Percentiles rank a stretch among this genome's conserved stretches.
These are phyloP conservation scores for Apiotrichum siamense DNA, from an alignment of 1,284 basidiomycete genomes.

Conservation along the genomic window DNA sequence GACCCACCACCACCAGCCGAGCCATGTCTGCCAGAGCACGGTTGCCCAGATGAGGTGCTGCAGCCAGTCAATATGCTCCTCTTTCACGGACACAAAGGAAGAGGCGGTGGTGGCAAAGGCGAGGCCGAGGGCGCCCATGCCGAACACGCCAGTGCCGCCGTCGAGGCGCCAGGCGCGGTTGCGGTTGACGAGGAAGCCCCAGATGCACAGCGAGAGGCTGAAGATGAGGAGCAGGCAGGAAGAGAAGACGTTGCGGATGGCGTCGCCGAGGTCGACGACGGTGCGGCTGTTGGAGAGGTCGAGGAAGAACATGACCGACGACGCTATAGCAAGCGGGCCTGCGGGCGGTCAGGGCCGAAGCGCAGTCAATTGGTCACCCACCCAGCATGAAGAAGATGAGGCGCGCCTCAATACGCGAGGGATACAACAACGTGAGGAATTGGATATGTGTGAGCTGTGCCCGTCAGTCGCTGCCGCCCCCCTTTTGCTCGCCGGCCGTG, in stretches of 20 bases:
- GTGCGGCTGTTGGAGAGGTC: slow-evolving; percentile 55
- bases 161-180: slow-evolving; percentile 89
- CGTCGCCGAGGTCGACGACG: slow-evolving; percentile 61
- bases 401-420: slow-evolving; percentile 80
- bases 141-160: slow-evolving; percentile 92
- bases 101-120: slow-evolving; percentile 72
- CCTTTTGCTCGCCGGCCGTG: too few relatives aligned
- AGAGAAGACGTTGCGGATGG: slow-evolving; percentile 89
- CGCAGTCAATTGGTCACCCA: slow-evolving; percentile 27
- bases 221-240: slow-evolving; percentile 91
- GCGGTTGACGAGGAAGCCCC: slow-evolving; percentile 87
- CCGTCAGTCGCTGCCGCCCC: not conserved
- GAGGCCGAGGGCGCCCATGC: slow-evolving; percentile 68
- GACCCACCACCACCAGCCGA: slow-evolving; percentile 97
- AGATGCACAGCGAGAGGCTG: slow-evolving; percentile 79
- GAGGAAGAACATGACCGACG: slow-evolving; percentile 78
- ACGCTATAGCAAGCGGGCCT: slow-evolving; percentile 79
- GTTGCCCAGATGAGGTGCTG: slow-evolving; percentile 78
- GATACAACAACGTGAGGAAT: slow-evolving; percentile 91
- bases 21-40: slow-evolving; percentile 77
- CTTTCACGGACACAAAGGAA: slow-evolving; percentile 78
- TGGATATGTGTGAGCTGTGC: slow-evolving; percentile 93
- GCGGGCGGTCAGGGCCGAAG: slow-evolving; percentile 5
- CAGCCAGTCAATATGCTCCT: slow-evolving; percentile 78
- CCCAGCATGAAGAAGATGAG: slow-evolving; percentile 84